Evolutionary conservation across 2,329 filamentous ascomycete species (phyloP).

Genomic region (Cordyceps fumosorosea): DNA sequence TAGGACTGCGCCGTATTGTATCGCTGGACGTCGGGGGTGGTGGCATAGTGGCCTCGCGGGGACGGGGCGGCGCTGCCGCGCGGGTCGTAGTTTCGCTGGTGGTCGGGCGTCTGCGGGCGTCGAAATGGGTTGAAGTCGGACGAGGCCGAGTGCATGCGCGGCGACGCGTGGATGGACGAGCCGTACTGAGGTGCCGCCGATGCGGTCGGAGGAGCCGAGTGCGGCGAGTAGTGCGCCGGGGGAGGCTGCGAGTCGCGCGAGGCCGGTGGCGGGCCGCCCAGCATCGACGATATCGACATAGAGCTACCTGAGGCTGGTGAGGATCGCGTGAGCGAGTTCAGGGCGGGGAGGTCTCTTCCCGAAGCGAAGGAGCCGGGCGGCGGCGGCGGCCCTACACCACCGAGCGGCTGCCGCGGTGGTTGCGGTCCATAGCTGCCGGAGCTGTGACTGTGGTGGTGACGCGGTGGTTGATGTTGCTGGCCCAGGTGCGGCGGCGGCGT

Average conservation of each 20-base stretch:
- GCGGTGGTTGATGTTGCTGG: constrained; percentile 25
- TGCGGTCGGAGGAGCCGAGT: constrained; percentile 30
- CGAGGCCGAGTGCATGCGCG: constrained; percentile 46
- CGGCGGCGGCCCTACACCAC: constrained; percentile 34
- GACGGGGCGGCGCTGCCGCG: constrained; percentile 41
- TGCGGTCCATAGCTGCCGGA: constrained; percentile 37
- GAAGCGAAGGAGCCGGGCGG: constrained; percentile 38
- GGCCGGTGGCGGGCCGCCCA: constrained; percentile 43
- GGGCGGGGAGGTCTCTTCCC: constrained; percentile 46
- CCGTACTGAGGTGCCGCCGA: constrained; percentile 42
- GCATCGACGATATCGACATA: constrained; percentile 58
- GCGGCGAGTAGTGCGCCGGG: constrained; percentile 36
- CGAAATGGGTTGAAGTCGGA: constrained; percentile 57
- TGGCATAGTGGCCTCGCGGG: constrained; percentile 43
- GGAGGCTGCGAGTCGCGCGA: constrained; percentile 37
- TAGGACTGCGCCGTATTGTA: constrained; percentile 53
- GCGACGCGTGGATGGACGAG: constrained; percentile 47
- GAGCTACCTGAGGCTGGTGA: constrained; percentile 41
- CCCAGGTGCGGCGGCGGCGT: constrained; percentile 33
- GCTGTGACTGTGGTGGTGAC: constrained; percentile 20
- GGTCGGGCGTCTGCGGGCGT: constrained; percentile 68
- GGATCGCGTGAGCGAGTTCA: constrained; percentile 42
- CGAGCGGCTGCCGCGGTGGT: constrained; percentile 35
- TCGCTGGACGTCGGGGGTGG: constrained; percentile 52
- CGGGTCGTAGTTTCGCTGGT: constrained; percentile 48